Percentiles rank a stretch among this genome's conserved stretches.
Evolutionary conservation across 768 basidiomycete genomes (phyloP).

Genomic region (Strobilomyces confusus): DNA sequence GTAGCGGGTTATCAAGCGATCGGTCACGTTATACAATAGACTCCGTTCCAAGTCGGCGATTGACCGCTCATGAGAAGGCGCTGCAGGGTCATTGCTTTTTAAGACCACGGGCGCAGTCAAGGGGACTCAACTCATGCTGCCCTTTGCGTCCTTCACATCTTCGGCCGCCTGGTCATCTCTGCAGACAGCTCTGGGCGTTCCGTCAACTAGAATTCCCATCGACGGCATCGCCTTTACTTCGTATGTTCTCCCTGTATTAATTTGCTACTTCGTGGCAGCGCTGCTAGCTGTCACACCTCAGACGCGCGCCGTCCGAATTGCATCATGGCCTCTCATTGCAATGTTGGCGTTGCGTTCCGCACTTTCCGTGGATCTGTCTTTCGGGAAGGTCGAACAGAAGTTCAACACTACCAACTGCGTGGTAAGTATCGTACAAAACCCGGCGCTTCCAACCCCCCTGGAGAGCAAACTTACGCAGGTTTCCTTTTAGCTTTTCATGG

Average conservation of each 20-base stretch:
- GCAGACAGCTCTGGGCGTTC: neutral
- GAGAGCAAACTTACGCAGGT: neutral
- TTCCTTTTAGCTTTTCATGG: neutral
- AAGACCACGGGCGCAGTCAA: neutral
- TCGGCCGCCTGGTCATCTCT: neutral
- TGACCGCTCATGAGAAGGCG: neutral
- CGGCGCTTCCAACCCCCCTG: neutral
- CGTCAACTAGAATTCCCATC: neutral
- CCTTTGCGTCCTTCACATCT: neutral
- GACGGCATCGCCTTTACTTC: neutral
- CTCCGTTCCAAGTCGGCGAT: neutral
- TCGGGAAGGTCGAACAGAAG: neutral
- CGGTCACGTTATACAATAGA: neutral
- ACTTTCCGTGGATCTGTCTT: neutral
- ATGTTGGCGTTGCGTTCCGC: neutral
- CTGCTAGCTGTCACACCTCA: neutral
- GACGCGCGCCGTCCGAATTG: neutral
- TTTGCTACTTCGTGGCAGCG: neutral
- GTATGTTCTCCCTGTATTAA: neutral
- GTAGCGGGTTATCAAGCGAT: too few relatives aligned
- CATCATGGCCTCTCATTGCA: neutral
- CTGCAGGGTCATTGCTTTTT: neutral
- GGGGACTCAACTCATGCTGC: neutral
- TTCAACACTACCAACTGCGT: neutral
- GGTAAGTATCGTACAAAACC: neutral